Percentiles rank a stretch among this genome's conserved stretches.
phyloP scores from a whole-genome alignment of 331 rosid species.

The Acacia concinna region DNA sequence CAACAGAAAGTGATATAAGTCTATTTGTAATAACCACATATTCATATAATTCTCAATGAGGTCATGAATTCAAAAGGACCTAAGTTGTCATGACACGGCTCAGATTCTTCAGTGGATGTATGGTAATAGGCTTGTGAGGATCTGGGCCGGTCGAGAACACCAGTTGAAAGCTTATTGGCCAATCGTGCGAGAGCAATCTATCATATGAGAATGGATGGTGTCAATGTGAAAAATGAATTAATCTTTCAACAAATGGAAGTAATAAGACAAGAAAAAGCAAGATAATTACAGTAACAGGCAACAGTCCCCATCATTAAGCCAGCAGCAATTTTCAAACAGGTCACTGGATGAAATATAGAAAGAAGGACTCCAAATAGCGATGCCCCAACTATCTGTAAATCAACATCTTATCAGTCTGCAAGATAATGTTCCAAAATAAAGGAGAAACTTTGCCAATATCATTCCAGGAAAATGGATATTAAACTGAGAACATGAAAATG shows the following conservation, averaged over 20 bases:
- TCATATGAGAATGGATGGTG: constrained; percentile 20
- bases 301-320: constrained; percentile 70
- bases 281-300: constrained; percentile 73
- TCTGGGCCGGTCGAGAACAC: constrained; percentile 91
- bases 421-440: constrained; percentile 10
- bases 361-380: constrained; percentile 81
- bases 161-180: constrained; percentile 84
- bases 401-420: constrained; percentile 20
- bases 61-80: constrained; percentile 45
- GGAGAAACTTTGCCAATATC: constrained; percentile 6
- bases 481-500: constrained; percentile 11
- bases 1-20: constrained; percentile 33
- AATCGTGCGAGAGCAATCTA: constrained; percentile 74
- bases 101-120: constrained; percentile 46
- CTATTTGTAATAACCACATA: constrained; percentile 10
- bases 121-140: constrained; percentile 64
- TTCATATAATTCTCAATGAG: background rate
- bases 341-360: constrained; percentile 78
- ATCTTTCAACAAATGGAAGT: constrained; percentile 21
- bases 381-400: constrained; percentile 81
- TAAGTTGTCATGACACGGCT: constrained; percentile 45
- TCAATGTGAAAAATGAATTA: constrained; percentile 8
- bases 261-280: constrained; percentile 32
- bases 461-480: constrained; percentile 11
- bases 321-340: constrained; percentile 80